Percentiles rank a stretch among this genome's conserved stretches.
Evolutionary conservation across 352 stramenopile species (phyloP).

Genomic region (Globisporangium carolinianum): DNA sequence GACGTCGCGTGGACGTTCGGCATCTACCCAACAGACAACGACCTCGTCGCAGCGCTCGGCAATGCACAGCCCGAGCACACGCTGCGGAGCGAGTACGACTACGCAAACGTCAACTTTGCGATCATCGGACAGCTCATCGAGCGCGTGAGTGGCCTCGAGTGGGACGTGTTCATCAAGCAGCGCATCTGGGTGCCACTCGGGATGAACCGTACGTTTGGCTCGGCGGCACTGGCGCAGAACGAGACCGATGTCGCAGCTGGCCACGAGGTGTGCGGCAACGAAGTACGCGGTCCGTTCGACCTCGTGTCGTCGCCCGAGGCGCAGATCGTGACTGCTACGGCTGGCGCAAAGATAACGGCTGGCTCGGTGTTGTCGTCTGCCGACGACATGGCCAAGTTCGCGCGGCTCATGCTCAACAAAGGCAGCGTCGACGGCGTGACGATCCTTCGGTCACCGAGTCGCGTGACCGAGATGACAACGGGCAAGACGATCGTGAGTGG

Average conservation of each 20-base stretch:
- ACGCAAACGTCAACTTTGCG: conserved; percentile 57
- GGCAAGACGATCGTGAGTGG: conserved; percentile 32
- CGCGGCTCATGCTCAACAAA: conserved; percentile 58
- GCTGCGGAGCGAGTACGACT: conserved; percentile 43
- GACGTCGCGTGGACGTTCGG: conserved; percentile 25
- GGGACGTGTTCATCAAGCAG: conserved; percentile 44
- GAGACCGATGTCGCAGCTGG: conserved; percentile 26
- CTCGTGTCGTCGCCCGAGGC: conserved; percentile 25
- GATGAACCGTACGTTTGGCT: conserved; percentile 49
- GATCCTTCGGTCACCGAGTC: conserved; percentile 32
- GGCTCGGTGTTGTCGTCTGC: conserved; percentile 43
- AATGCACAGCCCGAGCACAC: conserved; percentile 32
- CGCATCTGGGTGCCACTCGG: conserved; percentile 44
- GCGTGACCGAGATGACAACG: conserved; percentile 48
- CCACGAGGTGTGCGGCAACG: conserved; percentile 38
- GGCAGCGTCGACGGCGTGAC: conserved; percentile 35
- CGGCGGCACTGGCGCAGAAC: conserved; percentile 16
- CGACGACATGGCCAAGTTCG: conserved; percentile 42
- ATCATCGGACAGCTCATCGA: conserved; percentile 56
- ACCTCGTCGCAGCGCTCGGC: conserved; percentile 25
- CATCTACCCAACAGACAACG: conserved; percentile 28
- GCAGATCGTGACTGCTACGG: conserved; percentile 17
- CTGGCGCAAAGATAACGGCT: conserved; percentile 25
- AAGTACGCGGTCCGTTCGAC: conserved; percentile 38
- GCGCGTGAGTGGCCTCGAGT: conserved; percentile 34